Conservation (phyloP, 192 early-diverging fungal genomes). For the Obelidium mucronatum region DNA sequence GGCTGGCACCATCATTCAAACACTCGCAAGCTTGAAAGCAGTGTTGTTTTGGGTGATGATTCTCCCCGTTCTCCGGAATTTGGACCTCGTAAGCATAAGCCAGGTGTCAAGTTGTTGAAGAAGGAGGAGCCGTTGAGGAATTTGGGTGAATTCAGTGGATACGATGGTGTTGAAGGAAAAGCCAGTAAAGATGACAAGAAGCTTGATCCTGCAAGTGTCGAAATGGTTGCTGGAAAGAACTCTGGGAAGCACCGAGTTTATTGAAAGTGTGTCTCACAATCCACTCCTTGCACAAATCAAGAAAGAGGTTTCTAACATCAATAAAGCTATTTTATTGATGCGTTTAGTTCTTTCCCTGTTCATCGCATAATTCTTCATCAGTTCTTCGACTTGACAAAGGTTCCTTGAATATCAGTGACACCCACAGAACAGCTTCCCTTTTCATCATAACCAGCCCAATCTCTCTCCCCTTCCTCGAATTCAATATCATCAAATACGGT, state of each 20-base stretch:
- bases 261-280: background rate
- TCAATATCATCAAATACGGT: constrained; percentile 81
- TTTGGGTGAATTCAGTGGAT: background rate
- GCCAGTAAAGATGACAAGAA: background rate
- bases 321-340: background rate
- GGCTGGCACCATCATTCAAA: no score
- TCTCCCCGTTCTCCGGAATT: no score
- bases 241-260: background rate
- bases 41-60: no score
- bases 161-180: background rate
- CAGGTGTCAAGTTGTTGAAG: background rate
- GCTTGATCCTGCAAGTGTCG: background rate
- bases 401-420: constrained; percentile 63
- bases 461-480: constrained; percentile 70
- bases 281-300: no score
- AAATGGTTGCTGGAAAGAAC: background rate
- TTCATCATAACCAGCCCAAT: constrained; percentile 93
- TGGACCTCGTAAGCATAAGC: background rate
- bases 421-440: constrained; percentile 72
- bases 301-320: background rate
- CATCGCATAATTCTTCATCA: background rate
- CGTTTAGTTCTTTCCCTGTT: background rate
- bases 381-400: constrained; percentile 60
- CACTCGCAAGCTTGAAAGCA: no score
- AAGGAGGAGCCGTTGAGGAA: background rate